A percentile compares a stretch with the other conserved stretches of the same genome.
phyloP scores from a whole-genome alignment of 441 rosid species.

The Macaranga tanarius region DNA sequence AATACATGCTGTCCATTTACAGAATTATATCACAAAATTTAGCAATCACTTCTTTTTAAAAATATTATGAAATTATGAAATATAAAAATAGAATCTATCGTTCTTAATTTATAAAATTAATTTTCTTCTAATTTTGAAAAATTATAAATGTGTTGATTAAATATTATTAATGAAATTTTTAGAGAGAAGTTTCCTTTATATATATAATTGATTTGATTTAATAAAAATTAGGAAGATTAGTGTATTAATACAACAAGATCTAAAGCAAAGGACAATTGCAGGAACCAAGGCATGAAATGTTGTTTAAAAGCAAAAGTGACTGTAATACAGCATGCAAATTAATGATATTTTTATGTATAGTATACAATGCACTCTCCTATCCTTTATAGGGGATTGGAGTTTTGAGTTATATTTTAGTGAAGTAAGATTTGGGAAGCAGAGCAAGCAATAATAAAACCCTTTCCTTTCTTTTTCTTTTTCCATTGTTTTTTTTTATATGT shows the following conservation, averaged over 20 bases:
- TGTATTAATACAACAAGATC: constrained; percentile 34
- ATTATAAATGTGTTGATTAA: too few species aligned
- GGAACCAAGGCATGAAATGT: constrained; percentile 42
- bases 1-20: neutral
- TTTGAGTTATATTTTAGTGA: constrained; percentile 24
- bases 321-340: constrained; percentile 48
- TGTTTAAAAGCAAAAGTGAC: constrained; percentile 38
- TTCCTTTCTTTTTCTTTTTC: constrained; percentile 10
- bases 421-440: constrained; percentile 23
- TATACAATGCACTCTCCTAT: neutral
- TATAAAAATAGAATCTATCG: too few species aligned
- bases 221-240: too few species aligned
- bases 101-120: too few species aligned
- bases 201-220: too few species aligned
- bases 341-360: constrained; percentile 12
- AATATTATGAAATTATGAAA: too few species aligned
- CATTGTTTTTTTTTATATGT: neutral
- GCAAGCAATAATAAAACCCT: neutral
- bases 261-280: constrained; percentile 32
- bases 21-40: too few species aligned
- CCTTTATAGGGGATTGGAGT: constrained; percentile 41
- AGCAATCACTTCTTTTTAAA: too few species aligned
- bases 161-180: too few species aligned
- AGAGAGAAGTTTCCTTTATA: too few species aligned
- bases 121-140: too few species aligned